Evolutionary conservation across 768 basidiomycete species (phyloP).

Genomic region (Xerocomellus dryophilus): DNA sequence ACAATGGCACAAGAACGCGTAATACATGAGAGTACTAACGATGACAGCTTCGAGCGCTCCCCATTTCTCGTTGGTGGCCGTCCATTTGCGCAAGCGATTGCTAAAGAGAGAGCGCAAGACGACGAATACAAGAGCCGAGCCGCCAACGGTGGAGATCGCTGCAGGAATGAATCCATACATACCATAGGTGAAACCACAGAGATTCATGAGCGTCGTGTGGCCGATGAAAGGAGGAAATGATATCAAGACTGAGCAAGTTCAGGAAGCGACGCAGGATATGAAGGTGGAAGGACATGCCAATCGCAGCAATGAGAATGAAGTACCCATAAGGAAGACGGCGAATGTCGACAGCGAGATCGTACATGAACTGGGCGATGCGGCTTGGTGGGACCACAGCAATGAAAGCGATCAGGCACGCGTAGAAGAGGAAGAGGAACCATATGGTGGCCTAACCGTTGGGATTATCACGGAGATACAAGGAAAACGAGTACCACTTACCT

Average conservation of each 20-base stretch:
- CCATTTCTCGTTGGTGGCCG: slow-evolving; percentile 67
- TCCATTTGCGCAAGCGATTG: slow-evolving; percentile 55
- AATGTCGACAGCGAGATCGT: slow-evolving; percentile 63
- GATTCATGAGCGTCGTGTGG: slow-evolving; percentile 39
- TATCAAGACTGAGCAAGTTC: slow-evolving; percentile 21
- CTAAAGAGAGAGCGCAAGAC: slow-evolving; percentile 58
- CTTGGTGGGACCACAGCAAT: slow-evolving; percentile 57
- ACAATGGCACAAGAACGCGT: neutral
- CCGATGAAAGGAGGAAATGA: slow-evolving; percentile 35
- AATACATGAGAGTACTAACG: slow-evolving; percentile 39
- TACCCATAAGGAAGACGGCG: slow-evolving; percentile 60
- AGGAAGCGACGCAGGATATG: slow-evolving; percentile 49
- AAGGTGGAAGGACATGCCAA: slow-evolving; percentile 53
- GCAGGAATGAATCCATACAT: slow-evolving; percentile 72
- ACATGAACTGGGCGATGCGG: slow-evolving; percentile 65
- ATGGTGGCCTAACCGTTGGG: slow-evolving; percentile 42
- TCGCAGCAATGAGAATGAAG: slow-evolving; percentile 48
- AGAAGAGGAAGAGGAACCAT: slow-evolving; percentile 57
- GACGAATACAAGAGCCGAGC: slow-evolving; percentile 61
- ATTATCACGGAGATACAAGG: slow-evolving; percentile 10
- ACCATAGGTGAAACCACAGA: slow-evolving; percentile 84
- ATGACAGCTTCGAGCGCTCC: slow-evolving; percentile 72
- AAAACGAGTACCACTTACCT: slow-evolving; percentile 37
- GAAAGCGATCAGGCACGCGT: slow-evolving; percentile 43
- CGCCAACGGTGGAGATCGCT: slow-evolving; percentile 56